Percentiles rank a stretch among this genome's conserved stretches.
Evolutionary conservation across 2,329 filamentous ascomycete genomes (phyloP).

Genomic region (Diaporthe sp.): DNA sequence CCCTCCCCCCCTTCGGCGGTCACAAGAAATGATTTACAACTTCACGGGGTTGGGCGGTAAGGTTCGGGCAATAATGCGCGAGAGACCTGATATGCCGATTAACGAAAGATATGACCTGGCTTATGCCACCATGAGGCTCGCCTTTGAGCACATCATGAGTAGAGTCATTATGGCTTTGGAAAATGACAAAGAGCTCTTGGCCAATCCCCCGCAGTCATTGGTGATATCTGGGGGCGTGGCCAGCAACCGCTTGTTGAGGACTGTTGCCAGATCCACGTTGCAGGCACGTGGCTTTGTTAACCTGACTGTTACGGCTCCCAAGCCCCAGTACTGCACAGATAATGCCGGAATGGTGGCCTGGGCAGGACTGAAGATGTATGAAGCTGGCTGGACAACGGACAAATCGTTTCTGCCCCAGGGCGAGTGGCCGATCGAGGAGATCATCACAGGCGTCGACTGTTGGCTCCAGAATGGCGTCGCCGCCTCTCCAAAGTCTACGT

Average conservation of each 20-base stretch:
- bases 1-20: slow-evolving; percentile 74
- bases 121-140: slow-evolving; percentile 80
- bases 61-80: slow-evolving; percentile 66
- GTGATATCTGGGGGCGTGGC: slow-evolving; percentile 94
- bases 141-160: slow-evolving; percentile 89
- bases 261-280: slow-evolving; percentile 71
- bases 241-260: slow-evolving; percentile 83
- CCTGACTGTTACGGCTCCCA: slow-evolving; percentile 80
- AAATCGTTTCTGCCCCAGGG: slow-evolving; percentile 71
- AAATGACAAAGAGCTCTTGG: slow-evolving; percentile 38
- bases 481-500: neutral
- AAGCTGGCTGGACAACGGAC: slow-evolving; percentile 78
- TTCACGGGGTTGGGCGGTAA: slow-evolving; percentile 76
- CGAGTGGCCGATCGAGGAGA: slow-evolving; percentile 80
- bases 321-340: slow-evolving; percentile 85
- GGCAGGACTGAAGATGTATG: slow-evolving; percentile 93
- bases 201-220: slow-evolving; percentile 67
- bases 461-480: slow-evolving; percentile 53
- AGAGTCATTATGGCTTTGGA: slow-evolving; percentile 79
- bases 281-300: slow-evolving; percentile 75
- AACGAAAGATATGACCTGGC: slow-evolving; percentile 79
- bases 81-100: slow-evolving; percentile 55
- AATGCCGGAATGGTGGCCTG: slow-evolving; percentile 99
- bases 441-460: slow-evolving; percentile 71
- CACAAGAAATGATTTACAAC: slow-evolving; percentile 74